A percentile compares a stretch with the other conserved stretches of the same genome.
These are phyloP conservation scores for Termitomyces sp. DNA, from an alignment of 768 basidiomycete species.

Conservation along the genomic window DNA sequence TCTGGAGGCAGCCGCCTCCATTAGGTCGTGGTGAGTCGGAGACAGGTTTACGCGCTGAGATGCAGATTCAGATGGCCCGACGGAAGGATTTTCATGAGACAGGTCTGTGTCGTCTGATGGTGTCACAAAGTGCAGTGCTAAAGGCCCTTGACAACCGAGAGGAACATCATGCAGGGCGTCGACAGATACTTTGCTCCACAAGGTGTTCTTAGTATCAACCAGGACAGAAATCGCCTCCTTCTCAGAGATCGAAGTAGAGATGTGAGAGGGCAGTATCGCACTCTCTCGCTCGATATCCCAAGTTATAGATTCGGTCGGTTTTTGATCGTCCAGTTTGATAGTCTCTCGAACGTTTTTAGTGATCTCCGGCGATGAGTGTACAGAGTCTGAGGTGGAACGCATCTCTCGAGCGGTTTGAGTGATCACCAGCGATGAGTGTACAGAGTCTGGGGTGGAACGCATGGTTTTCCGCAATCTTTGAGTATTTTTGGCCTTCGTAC, in stretches of 20 bases:
- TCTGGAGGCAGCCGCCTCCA: constrained; percentile 5
- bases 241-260: neutral
- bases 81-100: constrained; percentile 9
- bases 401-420: neutral
- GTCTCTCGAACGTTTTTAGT: neutral
- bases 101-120: neutral
- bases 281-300: constrained; percentile 52
- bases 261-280: constrained; percentile 18
- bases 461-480: neutral
- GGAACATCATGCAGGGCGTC: neutral
- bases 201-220: constrained; percentile 24
- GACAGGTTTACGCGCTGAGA: constrained; percentile 29
- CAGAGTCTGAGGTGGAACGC: neutral
- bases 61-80: constrained; percentile 50
- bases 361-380: neutral
- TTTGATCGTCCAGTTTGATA: neutral
- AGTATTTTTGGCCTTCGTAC: neutral
- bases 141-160: neutral
- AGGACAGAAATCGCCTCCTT: constrained; percentile 22
- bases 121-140: neutral
- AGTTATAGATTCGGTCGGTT: constrained; percentile 30
- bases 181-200: neutral
- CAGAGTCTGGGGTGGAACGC: neutral
- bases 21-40: neutral
- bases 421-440: neutral